Conservation (phyloP, 129 eudicot genomes). For the Artemisia tridentata region DNA sequence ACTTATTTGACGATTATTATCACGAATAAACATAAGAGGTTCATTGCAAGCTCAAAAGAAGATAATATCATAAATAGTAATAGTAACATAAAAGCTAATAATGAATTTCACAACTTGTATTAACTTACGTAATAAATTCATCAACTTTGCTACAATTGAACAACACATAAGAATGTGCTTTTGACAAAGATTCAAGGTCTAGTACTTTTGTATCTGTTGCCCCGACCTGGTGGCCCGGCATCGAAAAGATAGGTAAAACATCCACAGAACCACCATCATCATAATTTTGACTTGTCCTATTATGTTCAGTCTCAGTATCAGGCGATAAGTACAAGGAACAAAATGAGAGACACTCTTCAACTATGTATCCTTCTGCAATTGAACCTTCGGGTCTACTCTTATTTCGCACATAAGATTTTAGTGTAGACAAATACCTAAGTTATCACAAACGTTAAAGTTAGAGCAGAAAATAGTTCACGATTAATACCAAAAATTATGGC, state of each 20-base stretch:
- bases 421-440: conserved; percentile 10
- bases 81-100: too few species aligned
- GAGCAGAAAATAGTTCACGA: background rate
- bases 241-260: background rate
- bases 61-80: too few species aligned
- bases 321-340: background rate
- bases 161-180: too few species aligned
- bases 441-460: background rate
- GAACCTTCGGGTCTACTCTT: conserved; percentile 30
- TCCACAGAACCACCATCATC: background rate
- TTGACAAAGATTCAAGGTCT: too few species aligned
- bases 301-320: background rate
- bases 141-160: too few species aligned
- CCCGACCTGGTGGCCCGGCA: too few species aligned
- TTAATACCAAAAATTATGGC: background rate
- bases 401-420: conserved; percentile 23
- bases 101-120: too few species aligned
- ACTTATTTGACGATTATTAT: too few species aligned
- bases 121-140: too few species aligned
- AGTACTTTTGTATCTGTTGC: too few species aligned
- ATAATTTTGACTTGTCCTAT: background rate
- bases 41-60: too few species aligned
- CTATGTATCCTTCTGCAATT: conserved; percentile 16
- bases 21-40: too few species aligned
- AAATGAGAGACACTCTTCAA: background rate